Base-by-base conservation (phyloP, 1,284 basidiomycete genomes). In the Malassezia slooffiae region DNA sequence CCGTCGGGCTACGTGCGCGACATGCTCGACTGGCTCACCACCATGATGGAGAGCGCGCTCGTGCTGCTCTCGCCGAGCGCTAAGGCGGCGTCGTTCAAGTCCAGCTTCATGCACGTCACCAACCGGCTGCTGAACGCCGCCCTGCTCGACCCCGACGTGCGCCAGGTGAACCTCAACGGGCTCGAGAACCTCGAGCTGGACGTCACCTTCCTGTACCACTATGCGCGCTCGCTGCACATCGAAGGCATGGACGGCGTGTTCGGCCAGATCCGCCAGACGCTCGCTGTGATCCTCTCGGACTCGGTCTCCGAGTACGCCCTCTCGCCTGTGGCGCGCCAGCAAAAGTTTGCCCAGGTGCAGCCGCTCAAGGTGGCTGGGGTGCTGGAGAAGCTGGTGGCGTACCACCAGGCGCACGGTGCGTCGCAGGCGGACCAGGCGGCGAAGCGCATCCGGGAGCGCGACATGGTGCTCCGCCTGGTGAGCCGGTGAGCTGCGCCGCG, bases 1-100 rank as follows among this genome's bases (percentile, higher is more conserved):
- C 85, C 88, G 33, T 91, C 87, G 75, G 80, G 81, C 74, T 96
- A 95, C 71, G 76, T 97, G 7, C 83, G 87, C 64, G 93, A 96
- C 70, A 79, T 96, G 63, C 79, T 93, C 63, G 89, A 89, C 60
- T 99, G 91, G 85, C 75, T 97, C 33, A 87, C 83, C 29, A 93
- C 90, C 1, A 86, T 95, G 55, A 88, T 97, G 55, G 91, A 96
- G 70, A 85, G 85, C 22, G 81, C 96, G 15, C 76, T 84, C 38
- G 81, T 93, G 62, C 80, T 85, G 8, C 55, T 78, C 26, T 72
- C 72, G 50, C 81, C 86, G 45, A 72, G 74, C 5, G 83, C 88
- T 71, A 91, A 91, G 71, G 82, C 85, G 36, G 80, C 83, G 50
- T 84, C 86, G 11, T 97, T 93, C 70, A 77, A 78, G 54, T 82